These are phyloP conservation scores for Neonectria hederae DNA, from an alignment of 2,329 filamentous ascomycete genomes.

Conservation along the genomic window DNA sequence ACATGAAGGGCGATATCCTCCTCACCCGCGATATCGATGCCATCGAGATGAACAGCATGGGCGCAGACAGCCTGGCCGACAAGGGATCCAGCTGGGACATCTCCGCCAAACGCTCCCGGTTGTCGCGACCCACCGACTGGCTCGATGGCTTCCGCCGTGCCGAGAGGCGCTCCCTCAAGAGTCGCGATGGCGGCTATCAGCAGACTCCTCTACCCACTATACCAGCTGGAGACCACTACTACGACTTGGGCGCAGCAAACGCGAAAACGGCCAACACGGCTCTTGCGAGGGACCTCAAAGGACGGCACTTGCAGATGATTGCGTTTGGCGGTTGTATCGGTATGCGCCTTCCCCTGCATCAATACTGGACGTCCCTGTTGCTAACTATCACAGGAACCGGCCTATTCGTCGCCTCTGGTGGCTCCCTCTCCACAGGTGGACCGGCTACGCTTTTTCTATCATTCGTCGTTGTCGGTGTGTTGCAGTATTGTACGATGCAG, in stretches of 20 bases:
- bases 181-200: conserved; percentile 11
- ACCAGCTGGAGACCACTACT: not conserved
- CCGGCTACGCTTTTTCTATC: conserved; percentile 80
- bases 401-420: conserved; percentile 86
- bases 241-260: conserved; percentile 55
- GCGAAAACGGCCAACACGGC: conserved; percentile 80
- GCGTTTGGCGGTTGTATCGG: conserved; percentile 84
- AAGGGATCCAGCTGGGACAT: conserved; percentile 26
- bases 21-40: conserved; percentile 33
- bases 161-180: conserved; percentile 19
- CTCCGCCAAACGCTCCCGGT: conserved; percentile 11
- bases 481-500: conserved; percentile 93
- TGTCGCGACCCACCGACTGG: conserved; percentile 29
- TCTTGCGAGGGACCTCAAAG: conserved; percentile 79
- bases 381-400: conserved; percentile 69
- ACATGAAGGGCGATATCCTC: conserved; percentile 32
- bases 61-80: conserved; percentile 10
- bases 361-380: not conserved
- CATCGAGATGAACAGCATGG: conserved; percentile 30
- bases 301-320: conserved; percentile 64
- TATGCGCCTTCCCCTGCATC: conserved; percentile 42
- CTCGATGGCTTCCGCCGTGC: conserved; percentile 37
- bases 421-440: conserved; percentile 74
- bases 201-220: not conserved
- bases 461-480: conserved; percentile 79